phyloP scores from a whole-genome alignment of 179 eudicot genomes.

The Beta corolliflora region DNA sequence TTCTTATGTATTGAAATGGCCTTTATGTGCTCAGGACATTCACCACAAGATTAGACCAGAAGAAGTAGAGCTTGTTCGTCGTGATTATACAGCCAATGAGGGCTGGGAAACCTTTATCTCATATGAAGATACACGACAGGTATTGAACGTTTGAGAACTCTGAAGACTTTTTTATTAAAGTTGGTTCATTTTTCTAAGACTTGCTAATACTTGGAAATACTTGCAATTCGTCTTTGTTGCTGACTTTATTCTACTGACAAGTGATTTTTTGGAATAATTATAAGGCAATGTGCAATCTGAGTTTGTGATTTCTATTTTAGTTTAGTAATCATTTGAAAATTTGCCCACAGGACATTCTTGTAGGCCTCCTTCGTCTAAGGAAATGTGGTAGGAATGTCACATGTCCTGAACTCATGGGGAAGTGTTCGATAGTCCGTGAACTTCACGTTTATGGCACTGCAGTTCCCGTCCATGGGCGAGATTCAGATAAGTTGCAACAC shows the following conservation, averaged over 20 bases:
- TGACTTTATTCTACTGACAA: neutral
- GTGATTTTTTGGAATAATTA: neutral
- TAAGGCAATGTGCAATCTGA: neutral
- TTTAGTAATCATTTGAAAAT: neutral
- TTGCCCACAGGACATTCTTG: slow-evolving; percentile 81
- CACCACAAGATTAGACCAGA: slow-evolving; percentile 95
- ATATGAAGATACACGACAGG: slow-evolving; percentile 95
- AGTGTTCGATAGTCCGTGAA: slow-evolving; percentile 94
- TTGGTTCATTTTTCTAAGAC: neutral
- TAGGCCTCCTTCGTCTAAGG: slow-evolving; percentile 84
- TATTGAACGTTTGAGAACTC: slow-evolving; percentile 18
- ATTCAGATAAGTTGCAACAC: slow-evolving; percentile 91
- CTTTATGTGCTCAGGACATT: slow-evolving; percentile 61
- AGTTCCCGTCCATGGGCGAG: slow-evolving; percentile 97
- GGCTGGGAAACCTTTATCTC: slow-evolving; percentile 99
- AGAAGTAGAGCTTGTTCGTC: slow-evolving; percentile 95
- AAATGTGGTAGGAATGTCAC: slow-evolving; percentile 85
- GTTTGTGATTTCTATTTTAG: neutral
- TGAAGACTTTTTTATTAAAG: neutral
- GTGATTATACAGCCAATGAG: slow-evolving; percentile 97
- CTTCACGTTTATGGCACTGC: slow-evolving; percentile 99
- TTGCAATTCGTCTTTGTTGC: slow-evolving; percentile 4
- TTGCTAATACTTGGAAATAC: neutral
- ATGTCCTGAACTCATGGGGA: slow-evolving; percentile 88
- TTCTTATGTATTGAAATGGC: neutral